Evolutionary conservation across 441 rosid species (phyloP).

Genomic region (Metrosideros polymorpha): DNA sequence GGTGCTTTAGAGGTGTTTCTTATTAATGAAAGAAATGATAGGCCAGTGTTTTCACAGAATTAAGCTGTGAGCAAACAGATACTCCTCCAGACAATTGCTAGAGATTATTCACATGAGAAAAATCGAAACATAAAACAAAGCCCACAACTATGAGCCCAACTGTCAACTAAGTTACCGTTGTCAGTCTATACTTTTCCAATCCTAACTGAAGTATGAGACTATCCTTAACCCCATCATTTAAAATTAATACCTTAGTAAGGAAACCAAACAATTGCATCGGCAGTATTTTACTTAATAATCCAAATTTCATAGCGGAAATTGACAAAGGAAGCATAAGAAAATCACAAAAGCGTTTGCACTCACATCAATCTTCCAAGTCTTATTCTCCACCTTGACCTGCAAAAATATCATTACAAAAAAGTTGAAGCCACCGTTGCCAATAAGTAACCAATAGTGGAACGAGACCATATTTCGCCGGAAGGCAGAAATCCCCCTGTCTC

Average conservation of each 20-base stretch:
- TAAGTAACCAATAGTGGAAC: background rate
- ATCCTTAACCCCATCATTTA: background rate
- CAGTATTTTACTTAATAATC: background rate
- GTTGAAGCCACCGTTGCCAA: background rate
- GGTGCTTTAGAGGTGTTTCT: background rate
- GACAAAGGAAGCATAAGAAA: background rate
- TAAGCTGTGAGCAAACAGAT: background rate
- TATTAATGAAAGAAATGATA: background rate
- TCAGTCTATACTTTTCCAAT: background rate
- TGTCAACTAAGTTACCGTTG: background rate
- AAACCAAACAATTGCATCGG: background rate
- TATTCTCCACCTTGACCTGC: conserved; percentile 97
- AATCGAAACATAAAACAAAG: background rate
- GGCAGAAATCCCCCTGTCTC: background rate
- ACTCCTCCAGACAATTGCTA: background rate
- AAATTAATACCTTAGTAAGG: background rate
- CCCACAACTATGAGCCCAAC: background rate
- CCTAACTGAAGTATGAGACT: background rate
- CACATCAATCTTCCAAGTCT: conserved; percentile 83
- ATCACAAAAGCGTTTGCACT: conserved; percentile 16
- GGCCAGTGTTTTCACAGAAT: background rate
- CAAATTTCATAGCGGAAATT: background rate
- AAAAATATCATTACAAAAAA: background rate
- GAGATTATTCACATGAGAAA: background rate
- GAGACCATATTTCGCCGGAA: background rate